Evolutionary conservation across 345 rosid genomes (phyloP), one percentile per base, ranked within the genome.

Genomic region (Clausena lansium): DNA sequence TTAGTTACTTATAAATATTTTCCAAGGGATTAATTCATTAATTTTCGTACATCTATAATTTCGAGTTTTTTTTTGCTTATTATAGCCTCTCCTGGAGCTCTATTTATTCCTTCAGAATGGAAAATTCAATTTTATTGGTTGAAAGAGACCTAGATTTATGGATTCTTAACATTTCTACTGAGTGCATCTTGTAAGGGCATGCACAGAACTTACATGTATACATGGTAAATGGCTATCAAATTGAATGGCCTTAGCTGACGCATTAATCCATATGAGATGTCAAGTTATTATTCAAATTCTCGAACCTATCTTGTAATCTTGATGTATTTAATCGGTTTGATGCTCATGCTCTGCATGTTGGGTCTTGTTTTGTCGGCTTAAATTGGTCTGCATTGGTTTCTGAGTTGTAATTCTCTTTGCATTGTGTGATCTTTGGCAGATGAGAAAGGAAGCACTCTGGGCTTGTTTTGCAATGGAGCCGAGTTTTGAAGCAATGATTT

Each of bases 391-490:
- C 39, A 47, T 30, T 24, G 7, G 32, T 32, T 75, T 75, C 13
- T 64, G n/a, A 61, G 69, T 64, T 76, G 10, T 64, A 25, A n/a
- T 9, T 62, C 30, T 22, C 25, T 63, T 24, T 62, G 20, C n/a
- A 22, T 68, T 50, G 57, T 69, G n/a, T 70, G 2, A 39, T 66
- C 19, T 50, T 64, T 77, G 81, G 81, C 91, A 95, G 99, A 89
- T 91, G 67, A 85, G 99, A 86, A 93, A 95, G 85, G 97, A 92
- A 81, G 98, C 98, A 33, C 83, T 93, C 52, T 93, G 97, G 97
- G 93, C 98, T 77, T 87, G 94, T 85, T 89, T 83, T 87, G 96
- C 99, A 4, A 88, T 95, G 99, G 86, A 84, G 55, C 98, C 99
- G n/a, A 83, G 83, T 77, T 88, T 50, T 74, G 98, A 95, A 83